Evolutionary conservation across 306 rosid species (phyloP).

Genomic region (Nissolia schottii): DNA sequence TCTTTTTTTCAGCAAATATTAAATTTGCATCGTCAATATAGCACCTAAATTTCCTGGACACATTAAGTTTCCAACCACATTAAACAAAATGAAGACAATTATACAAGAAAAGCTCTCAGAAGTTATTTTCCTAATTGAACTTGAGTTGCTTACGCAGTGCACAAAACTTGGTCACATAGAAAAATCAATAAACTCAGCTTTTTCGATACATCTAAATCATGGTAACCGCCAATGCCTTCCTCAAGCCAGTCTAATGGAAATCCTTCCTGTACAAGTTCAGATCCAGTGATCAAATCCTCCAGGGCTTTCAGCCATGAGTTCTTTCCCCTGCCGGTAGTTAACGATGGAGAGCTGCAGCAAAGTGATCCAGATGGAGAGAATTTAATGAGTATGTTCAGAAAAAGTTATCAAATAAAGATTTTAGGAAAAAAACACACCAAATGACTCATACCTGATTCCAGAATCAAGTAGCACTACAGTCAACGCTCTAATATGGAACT

Average conservation of each 20-base stretch:
- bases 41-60: constrained; percentile 34
- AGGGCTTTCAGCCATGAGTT: constrained; percentile 34
- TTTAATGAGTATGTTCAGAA: not conserved
- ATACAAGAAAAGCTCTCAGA: not conserved
- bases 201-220: constrained; percentile 16
- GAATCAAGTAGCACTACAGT: constrained; percentile 21
- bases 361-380: not conserved
- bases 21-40: constrained; percentile 25
- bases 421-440: not conserved
- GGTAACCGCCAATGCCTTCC: constrained; percentile 18
- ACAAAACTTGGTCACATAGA: constrained; percentile 40
- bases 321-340: constrained; percentile 4
- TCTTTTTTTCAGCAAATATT: not conserved
- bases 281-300: constrained; percentile 14
- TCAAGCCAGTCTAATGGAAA: constrained; percentile 25
- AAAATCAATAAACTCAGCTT: constrained; percentile 36
- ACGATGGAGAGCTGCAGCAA: constrained; percentile 26
- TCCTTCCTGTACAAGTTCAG: constrained; percentile 12
- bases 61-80: not conserved
- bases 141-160: constrained; percentile 30
- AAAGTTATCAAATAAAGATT: not conserved
- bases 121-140: not conserved
- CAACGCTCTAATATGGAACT: constrained; percentile 29
- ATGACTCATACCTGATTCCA: constrained; percentile 22
- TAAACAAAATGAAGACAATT: constrained; percentile 6